Evolutionary conservation across 805 yeast genomes (phyloP).

Genomic region (Pachysolen tannophilus): DNA sequence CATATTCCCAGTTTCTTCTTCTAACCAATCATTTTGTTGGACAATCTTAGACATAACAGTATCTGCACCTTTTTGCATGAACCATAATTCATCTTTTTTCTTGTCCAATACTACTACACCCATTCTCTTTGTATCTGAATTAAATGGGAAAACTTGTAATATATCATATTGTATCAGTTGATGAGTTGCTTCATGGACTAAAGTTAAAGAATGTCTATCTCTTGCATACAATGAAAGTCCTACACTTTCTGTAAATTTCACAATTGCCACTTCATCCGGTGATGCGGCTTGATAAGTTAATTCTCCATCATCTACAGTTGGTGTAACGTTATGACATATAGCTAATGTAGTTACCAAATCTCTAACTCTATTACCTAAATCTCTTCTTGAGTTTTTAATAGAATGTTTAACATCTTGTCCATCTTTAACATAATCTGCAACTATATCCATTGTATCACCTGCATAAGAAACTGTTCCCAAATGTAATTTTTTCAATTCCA

Average conservation of each 20-base stretch:
- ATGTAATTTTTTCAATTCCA: constrained; percentile 92
- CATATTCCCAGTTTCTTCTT: constrained; percentile 96
- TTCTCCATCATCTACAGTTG: constrained; percentile 72
- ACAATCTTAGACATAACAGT: constrained; percentile 85
- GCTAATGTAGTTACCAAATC: constrained; percentile 80
- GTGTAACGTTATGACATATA: constrained; percentile 96
- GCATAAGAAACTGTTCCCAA: constrained; percentile 90
- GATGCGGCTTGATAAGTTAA: constrained; percentile 93
- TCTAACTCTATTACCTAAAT: constrained; percentile 65
- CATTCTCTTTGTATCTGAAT: constrained; percentile 94
- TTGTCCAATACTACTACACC: constrained; percentile 72
- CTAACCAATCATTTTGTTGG: constrained; percentile 87
- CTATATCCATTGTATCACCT: constrained; percentile 87
- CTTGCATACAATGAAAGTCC: constrained; percentile 77
- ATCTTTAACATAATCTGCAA: constrained; percentile 54
- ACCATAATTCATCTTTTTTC: constrained; percentile 67
- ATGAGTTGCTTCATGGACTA: constrained; percentile 55
- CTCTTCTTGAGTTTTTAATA: constrained; percentile 40
- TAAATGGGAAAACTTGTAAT: constrained; percentile 85
- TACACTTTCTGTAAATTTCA: constrained; percentile 78
- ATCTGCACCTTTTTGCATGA: constrained; percentile 93
- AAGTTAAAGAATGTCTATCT: constrained; percentile 68
- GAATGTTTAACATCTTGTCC: constrained; percentile 16
- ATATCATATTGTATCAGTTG: constrained; percentile 52
- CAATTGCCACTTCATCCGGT: constrained; percentile 97